phyloP scores from a whole-genome alignment of 106 monocot species.

The Dioscorea alata region DNA sequence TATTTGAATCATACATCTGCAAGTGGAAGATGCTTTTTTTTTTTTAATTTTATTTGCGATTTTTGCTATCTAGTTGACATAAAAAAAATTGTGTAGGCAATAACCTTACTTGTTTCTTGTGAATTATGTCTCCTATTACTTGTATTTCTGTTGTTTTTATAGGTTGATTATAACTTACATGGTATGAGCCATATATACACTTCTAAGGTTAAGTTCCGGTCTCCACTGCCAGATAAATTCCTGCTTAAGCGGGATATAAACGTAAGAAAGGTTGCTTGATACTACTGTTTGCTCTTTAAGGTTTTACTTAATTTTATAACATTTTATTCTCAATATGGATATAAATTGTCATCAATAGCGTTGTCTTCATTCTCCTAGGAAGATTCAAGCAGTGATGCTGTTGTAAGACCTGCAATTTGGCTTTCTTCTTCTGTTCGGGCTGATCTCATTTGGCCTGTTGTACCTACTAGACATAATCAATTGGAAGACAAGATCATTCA shows the following conservation, averaged over 20 bases:
- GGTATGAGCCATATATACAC: slow-evolving; percentile 87
- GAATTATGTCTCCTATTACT: neutral
- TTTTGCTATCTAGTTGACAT: too few species aligned
- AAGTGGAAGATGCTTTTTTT: too few species aligned
- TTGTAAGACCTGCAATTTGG: slow-evolving; percentile 40
- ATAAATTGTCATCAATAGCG: neutral
- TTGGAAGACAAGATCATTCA: slow-evolving; percentile 8
- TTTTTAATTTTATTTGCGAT: too few species aligned
- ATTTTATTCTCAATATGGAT: neutral
- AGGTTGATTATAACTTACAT: slow-evolving; percentile 94
- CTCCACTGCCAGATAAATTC: slow-evolving; percentile 46
- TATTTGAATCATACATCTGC: too few species aligned
- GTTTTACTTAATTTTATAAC: neutral
- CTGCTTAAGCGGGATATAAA: slow-evolving; percentile 10
- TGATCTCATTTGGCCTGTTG: slow-evolving; percentile 37
- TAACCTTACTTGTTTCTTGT: too few species aligned
- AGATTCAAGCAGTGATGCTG: slow-evolving; percentile 26
- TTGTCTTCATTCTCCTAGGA: slow-evolving; percentile 36
- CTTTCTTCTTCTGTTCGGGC: slow-evolving; percentile 56
- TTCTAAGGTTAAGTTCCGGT: slow-evolving; percentile 70
- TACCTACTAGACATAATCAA: slow-evolving; percentile 7
- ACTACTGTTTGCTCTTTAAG: slow-evolving; percentile 7
- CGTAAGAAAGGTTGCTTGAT: slow-evolving; percentile 2
- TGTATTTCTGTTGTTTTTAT: slow-evolving; percentile 5
- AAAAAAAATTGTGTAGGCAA: too few species aligned